Base-by-base conservation (phyloP, 1,139 yeast genomes). In the Yamadazyma atlantica region DNA sequence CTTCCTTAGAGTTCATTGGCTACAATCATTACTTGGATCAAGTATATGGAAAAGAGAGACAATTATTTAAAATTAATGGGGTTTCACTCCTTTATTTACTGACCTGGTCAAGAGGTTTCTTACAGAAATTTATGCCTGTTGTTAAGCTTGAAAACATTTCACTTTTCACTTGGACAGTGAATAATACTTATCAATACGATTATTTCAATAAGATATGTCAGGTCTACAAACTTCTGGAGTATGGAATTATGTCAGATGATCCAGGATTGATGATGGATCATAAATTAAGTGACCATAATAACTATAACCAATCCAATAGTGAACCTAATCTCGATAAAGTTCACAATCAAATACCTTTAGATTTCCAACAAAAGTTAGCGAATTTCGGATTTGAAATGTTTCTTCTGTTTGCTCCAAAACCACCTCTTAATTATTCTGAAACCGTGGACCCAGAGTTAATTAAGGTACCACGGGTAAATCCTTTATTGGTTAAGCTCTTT, bases 91-190 rank as follows among this genome's bases (percentile, higher is more conserved):
- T 70, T 25, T 69, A 70, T 44, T 46, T 69, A 16, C 52, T 57
- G 45, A 69, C 73, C 8, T 70, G 75, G 75, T 58, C 68, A 1
- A 37, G 46, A 3, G 66, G 57, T 2, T 71, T 68, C 37, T 45
- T 70, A 14, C 53, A 60, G 17, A 55, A 56, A 29, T 69, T 71
- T 41, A 46, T 70, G 36, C 77, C 77, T 0, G 49, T 66, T 13
- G 49, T 62, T 19, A 60, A 62, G 27, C 52, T 62, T 4, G 66
- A 76, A 33, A 66, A 74, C 38, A 58, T 84, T 39, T 69, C 73
- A 35, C 64, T 87, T 12, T 87, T 80, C 60, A 64, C 85, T 15
- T 90, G 97, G 97, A 90, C 97, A 1, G 72, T 88, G 32, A 90
- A 90, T 57, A 67, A 63, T 32, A 60, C 61, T 30, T 47, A 51